phyloP scores from a whole-genome alignment of 2,329 filamentous ascomycete genomes.

The Colletotrichum viniferum region DNA sequence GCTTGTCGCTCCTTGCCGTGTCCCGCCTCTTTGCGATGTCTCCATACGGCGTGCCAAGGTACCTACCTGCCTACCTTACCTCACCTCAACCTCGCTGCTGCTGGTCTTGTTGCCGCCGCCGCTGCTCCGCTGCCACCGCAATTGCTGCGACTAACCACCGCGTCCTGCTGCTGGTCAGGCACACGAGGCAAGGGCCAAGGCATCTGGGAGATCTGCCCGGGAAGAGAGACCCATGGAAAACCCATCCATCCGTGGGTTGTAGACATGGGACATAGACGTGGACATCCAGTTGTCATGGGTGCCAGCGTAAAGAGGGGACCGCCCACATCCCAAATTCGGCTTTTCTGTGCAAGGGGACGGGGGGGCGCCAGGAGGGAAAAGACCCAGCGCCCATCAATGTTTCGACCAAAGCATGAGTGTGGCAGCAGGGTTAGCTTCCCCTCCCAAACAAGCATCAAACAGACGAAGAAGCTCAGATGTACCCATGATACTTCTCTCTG shows the following conservation, averaged over 20 bases:
- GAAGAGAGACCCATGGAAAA: slow-evolving; percentile 11
- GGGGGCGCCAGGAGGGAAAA: neutral
- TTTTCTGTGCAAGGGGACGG: slow-evolving; percentile 4
- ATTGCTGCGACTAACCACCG: neutral
- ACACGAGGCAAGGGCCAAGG: slow-evolving; percentile 17
- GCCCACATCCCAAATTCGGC: slow-evolving; percentile 18
- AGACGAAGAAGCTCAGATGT: slow-evolving; percentile 23
- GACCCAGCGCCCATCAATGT: slow-evolving; percentile 31
- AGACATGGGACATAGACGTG: neutral
- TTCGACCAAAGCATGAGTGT: slow-evolving; percentile 43
- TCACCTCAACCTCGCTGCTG: neutral
- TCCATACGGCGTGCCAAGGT: neutral
- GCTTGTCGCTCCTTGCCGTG: neutral
- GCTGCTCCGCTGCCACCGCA: neutral
- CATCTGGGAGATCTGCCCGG: slow-evolving; percentile 23
- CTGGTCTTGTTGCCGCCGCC: neutral
- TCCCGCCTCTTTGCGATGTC: neutral
- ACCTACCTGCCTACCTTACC: neutral
- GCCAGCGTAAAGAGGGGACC: slow-evolving; percentile 13
- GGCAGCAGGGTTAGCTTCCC: slow-evolving; percentile 21
- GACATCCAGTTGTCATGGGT: neutral
- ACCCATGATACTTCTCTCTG: neutral
- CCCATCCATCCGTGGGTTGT: neutral
- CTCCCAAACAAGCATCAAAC: slow-evolving; percentile 53
- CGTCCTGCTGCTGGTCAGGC: neutral